Evolutionary conservation across 139 green algal species (phyloP), one percentile per base, ranked within the genome.

Genomic region (Asterochloris erici): DNA sequence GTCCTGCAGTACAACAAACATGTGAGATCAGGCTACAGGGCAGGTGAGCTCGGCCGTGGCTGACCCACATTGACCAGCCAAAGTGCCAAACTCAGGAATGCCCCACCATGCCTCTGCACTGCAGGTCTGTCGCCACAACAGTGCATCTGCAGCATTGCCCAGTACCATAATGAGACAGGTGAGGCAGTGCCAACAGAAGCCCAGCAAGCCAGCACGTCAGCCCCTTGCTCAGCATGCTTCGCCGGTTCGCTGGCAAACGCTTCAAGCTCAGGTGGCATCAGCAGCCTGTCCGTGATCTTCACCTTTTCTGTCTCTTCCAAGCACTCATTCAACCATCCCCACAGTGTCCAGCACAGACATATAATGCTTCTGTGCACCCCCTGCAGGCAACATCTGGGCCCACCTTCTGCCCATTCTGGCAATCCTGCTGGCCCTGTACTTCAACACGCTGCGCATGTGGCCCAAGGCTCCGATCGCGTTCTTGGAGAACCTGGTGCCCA

Each of bases 1-100:
- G 81, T 87, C 47, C 79, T 93, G 74, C 87, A 87, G 12, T 93
- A 85, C 79, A 93, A 93, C 74, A 78, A 71, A 19, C 86, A 82
- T 63, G 87, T 93, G 28, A 82, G 81, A 38, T 85, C 54, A 29
- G 86, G 86, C 10, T 91, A 93, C 82, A 66, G 89, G 2, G 82
- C 78, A 76, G 74, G 75, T 85, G 63, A 12, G 63, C 12, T 26
- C 17, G 38, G 38, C 27, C 10, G 61, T 68, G 10, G 12, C 15
- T n/a, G 75, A 17, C 63, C 12, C 11, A 0, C 15, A 2, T 63
- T 28, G 28, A 79, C 13, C 0, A 26, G 19, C 61, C n/a, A 9
- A 77, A 38, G 24, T 38, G 60, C 54, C 21, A 38, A 61, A 54
- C 11, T 11, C 15, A 47, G 13, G 2, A 54, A 16, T 23, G 17